phyloP scores from a whole-genome alignment of 257 asterid species.

The Paraleonurus japonicus region DNA sequence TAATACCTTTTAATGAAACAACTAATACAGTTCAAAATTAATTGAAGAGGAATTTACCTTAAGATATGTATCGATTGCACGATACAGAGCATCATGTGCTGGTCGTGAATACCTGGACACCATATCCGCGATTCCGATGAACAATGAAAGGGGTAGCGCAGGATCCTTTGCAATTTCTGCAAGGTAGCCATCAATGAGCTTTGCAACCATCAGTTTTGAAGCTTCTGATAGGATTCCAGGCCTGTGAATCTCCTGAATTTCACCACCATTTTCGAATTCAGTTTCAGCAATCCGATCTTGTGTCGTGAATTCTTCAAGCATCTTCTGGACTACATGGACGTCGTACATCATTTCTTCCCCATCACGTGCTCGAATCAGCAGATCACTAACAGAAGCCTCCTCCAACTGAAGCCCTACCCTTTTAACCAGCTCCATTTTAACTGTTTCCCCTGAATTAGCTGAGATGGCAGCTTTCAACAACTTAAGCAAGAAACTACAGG shows the following conservation, averaged over 20 bases:
- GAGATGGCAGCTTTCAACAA: constrained; percentile 70
- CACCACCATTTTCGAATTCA: constrained; percentile 47
- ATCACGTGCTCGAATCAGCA: constrained; percentile 55
- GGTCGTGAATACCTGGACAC: constrained; percentile 67
- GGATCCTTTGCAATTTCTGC: constrained; percentile 90
- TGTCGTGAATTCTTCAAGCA: constrained; percentile 60
- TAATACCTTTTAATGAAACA: neutral
- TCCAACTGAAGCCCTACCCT: constrained; percentile 86
- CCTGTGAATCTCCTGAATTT: constrained; percentile 59
- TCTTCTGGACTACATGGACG: constrained; percentile 54
- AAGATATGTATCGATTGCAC: constrained; percentile 78
- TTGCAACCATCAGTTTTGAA: constrained; percentile 94
- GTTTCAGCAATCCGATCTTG: constrained; percentile 48
- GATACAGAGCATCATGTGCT: constrained; percentile 81
- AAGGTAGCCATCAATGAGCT: constrained; percentile 82
- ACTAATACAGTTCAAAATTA: neutral
- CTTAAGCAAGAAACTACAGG: constrained; percentile 85
- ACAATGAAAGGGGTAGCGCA: constrained; percentile 49
- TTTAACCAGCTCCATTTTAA: constrained; percentile 54
- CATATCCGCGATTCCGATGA: constrained; percentile 74
- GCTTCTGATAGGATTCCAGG: constrained; percentile 95
- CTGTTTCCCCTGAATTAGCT: constrained; percentile 57
- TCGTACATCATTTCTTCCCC: constrained; percentile 58
- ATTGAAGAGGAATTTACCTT: constrained; percentile 50
- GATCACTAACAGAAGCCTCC: constrained; percentile 81